Evolutionary conservation across 1,284 basidiomycete species (phyloP).

Genomic region (Naganishia sp.): DNA sequence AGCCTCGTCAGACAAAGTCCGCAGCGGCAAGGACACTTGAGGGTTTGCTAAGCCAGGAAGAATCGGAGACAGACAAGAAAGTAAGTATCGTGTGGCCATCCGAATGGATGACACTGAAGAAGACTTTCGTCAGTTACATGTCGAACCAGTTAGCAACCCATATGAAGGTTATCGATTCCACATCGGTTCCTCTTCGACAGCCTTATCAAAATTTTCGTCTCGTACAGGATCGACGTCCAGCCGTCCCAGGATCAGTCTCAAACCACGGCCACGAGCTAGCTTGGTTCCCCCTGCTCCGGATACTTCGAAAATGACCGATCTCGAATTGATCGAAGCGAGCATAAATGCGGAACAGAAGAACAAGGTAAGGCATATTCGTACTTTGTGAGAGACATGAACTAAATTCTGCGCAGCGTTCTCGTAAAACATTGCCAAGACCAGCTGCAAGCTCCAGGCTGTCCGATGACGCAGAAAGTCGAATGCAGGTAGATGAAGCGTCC

Average conservation of each 20-base stretch:
- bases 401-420: not conserved
- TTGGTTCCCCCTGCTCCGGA: constrained; percentile 4
- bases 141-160: constrained; percentile 31
- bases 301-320: constrained; percentile 29
- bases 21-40: constrained; percentile 29
- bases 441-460: not conserved
- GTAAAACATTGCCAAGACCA: not conserved
- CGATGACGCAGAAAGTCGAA: not conserved
- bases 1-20: constrained; percentile 19
- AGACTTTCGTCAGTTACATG: not conserved
- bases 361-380: not conserved
- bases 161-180: constrained; percentile 34
- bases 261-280: constrained; percentile 11
- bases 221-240: not conserved
- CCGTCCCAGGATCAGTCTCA: constrained; percentile 7
- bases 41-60: constrained; percentile 25
- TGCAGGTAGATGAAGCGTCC: constrained; percentile 12
- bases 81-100: not conserved
- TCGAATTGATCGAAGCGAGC: constrained; percentile 28
- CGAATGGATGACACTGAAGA: not conserved
- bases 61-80: constrained; percentile 27
- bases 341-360: constrained; percentile 15
- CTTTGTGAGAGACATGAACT: not conserved
- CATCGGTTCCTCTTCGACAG: constrained; percentile 20
- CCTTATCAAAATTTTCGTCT: not conserved